Percentiles rank a stretch among this genome's conserved stretches.
These are phyloP conservation scores for Coemansia sp. DNA, from an alignment of 192 early-diverging fungal species.

Conservation along the genomic window DNA sequence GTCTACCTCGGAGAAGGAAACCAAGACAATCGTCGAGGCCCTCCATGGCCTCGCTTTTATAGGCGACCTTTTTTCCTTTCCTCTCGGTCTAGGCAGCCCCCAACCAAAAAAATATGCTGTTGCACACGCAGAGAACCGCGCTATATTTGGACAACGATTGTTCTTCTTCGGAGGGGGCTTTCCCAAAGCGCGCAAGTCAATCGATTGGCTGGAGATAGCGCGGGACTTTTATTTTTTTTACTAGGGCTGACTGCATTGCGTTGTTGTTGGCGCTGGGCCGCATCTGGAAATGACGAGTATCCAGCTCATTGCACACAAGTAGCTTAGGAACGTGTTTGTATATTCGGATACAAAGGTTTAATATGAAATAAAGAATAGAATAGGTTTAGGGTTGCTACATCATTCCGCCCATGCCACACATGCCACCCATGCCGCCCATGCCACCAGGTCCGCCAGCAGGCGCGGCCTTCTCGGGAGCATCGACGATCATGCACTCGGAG, in stretches of 20 bases:
- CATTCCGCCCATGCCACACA: conserved; percentile 61
- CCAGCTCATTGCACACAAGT: neutral
- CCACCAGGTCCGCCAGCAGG: conserved; percentile 59
- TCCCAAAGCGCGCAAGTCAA: no score
- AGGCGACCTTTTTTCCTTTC: conserved; percentile 2
- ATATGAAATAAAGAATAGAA: neutral
- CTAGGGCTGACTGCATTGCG: no score
- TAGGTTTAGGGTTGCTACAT: conserved; percentile 29
- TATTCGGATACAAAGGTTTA: neutral
- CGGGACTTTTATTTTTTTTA: no score
- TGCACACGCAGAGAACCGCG: neutral
- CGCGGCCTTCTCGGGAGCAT: conserved; percentile 82
- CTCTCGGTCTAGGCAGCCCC: neutral
- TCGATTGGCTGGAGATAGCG: neutral
- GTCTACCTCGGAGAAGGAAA: conserved; percentile 60
- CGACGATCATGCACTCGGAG: conserved; percentile 98
- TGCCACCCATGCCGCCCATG: conserved; percentile 79
- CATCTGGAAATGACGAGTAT: neutral
- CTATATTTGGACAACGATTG: neutral
- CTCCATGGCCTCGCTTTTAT: conserved; percentile 34
- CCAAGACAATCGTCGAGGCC: conserved; percentile 27
- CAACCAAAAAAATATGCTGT: neutral
- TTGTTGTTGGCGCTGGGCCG: neutral
- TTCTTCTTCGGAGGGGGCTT: no score
- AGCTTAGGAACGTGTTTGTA: neutral